These are phyloP conservation scores for Penicillium sp. DNA, from an alignment of 2,329 filamentous ascomycete genomes.

Conservation along the genomic window DNA sequence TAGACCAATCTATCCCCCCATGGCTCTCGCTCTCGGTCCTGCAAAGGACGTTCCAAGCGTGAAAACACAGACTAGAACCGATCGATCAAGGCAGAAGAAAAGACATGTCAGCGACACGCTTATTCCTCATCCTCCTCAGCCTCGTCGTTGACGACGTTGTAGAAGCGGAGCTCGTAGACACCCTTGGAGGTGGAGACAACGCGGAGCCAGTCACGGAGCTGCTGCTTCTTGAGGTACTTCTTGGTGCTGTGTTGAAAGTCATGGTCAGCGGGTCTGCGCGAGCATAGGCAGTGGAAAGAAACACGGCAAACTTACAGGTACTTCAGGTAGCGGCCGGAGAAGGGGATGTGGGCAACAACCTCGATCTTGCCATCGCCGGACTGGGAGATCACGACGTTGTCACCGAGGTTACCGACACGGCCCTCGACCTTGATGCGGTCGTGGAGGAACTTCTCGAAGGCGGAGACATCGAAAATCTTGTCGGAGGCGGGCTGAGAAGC, in stretches of 20 bases:
- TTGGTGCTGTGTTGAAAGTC: slow-evolving; percentile 70
- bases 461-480: slow-evolving; percentile 99
- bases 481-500: slow-evolving; percentile 96
- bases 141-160: slow-evolving; percentile 99
- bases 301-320: slow-evolving; percentile 75
- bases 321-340: slow-evolving; percentile 99
- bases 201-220: slow-evolving; percentile 99
- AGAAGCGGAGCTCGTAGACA: slow-evolving; percentile 99
- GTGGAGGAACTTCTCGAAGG: slow-evolving; percentile 99
- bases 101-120: slow-evolving; percentile 41
- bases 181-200: slow-evolving; percentile 97
- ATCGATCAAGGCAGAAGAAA: slow-evolving; percentile 15
- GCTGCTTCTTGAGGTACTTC: slow-evolving; percentile 99
- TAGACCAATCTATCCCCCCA: slow-evolving; percentile 25
- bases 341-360: slow-evolving; percentile 94
- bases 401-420: slow-evolving; percentile 96
- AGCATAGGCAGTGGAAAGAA: background rate
- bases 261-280: slow-evolving; percentile 6
- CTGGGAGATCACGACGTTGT: slow-evolving; percentile 86
- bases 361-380: slow-evolving; percentile 96
- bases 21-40: slow-evolving; percentile 17
- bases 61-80: slow-evolving; percentile 11
- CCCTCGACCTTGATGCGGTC: slow-evolving; percentile 99
- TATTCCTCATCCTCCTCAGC: slow-evolving; percentile 99
- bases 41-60: slow-evolving; percentile 10